A percentile compares a stretch with the other conserved stretches of the same genome.
phyloP scores from a whole-genome alignment of 2,329 filamentous ascomycete genomes.

The Neurospora sp. region DNA sequence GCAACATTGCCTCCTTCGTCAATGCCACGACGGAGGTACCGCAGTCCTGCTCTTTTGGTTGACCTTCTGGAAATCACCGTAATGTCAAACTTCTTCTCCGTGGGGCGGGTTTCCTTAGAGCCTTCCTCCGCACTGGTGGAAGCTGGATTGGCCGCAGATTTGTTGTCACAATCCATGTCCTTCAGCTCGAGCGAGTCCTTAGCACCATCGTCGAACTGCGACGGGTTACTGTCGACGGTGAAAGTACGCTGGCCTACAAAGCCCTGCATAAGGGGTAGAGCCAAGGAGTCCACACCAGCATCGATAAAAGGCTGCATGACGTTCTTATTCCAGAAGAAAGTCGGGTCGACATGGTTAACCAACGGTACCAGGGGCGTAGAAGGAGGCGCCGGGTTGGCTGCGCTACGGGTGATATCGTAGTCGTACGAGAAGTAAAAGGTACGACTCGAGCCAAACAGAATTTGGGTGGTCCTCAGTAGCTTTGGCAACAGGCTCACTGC shows the following conservation, averaged over 20 bases:
- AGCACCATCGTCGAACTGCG: slow-evolving; percentile 38
- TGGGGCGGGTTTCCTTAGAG: slow-evolving; percentile 27
- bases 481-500: slow-evolving; percentile 62
- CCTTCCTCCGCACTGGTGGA: slow-evolving; percentile 18
- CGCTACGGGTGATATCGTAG: slow-evolving; percentile 71
- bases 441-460: slow-evolving; percentile 70
- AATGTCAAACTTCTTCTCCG: slow-evolving; percentile 59
- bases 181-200: slow-evolving; percentile 35
- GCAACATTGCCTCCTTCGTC: slow-evolving; percentile 84
- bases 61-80: slow-evolving; percentile 88
- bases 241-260: slow-evolving; percentile 86
- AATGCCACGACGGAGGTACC: slow-evolving; percentile 82
- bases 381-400: slow-evolving; percentile 31
- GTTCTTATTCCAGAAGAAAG: slow-evolving; percentile 87
- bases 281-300: slow-evolving; percentile 58
- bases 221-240: slow-evolving; percentile 54
- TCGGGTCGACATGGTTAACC: slow-evolving; percentile 60
- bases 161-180: slow-evolving; percentile 14
- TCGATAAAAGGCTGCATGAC: slow-evolving; percentile 66
- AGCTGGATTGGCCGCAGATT: slow-evolving; percentile 9
- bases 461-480: slow-evolving; percentile 69
- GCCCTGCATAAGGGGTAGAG: slow-evolving; percentile 82
- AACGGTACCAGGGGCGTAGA: slow-evolving; percentile 44
- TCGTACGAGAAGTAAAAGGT: slow-evolving; percentile 98
- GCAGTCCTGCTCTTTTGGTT: slow-evolving; percentile 72